phyloP scores from a whole-genome alignment of 257 asterid genomes.

The Lantana camara region DNA sequence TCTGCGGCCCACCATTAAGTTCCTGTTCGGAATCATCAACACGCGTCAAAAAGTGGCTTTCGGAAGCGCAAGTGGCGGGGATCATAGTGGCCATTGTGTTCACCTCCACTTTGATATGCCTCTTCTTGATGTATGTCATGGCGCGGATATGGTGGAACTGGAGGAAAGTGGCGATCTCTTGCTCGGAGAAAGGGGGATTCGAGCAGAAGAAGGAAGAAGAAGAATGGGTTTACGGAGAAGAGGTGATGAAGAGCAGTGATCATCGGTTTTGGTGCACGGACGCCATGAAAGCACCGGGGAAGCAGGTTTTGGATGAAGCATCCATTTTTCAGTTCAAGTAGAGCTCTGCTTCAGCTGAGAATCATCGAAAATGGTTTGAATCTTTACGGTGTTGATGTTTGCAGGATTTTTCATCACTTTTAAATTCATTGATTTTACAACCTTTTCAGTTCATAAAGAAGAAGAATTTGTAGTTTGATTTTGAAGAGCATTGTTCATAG shows the following conservation, averaged over 20 bases:
- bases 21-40: conserved; percentile 44
- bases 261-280: conserved; percentile 50
- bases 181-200: conserved; percentile 56
- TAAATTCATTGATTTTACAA: too few relatives aligned
- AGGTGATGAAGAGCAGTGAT: conserved; percentile 49
- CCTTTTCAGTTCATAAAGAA: too few relatives aligned
- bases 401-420: conserved; percentile 8
- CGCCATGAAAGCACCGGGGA: conserved; percentile 35
- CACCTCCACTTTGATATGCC: conserved; percentile 73
- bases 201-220: conserved; percentile 49
- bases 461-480: too few relatives aligned
- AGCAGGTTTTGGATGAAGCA: conserved; percentile 48
- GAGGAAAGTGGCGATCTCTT: conserved; percentile 79
- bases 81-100: conserved; percentile 83
- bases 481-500: too few relatives aligned
- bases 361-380: conserved; percentile 29
- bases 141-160: conserved; percentile 84
- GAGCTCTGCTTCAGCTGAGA: conserved; percentile 41
- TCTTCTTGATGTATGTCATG: conserved; percentile 72
- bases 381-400: background rate
- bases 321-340: conserved; percentile 50
- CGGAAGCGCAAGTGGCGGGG: conserved; percentile 61
- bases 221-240: conserved; percentile 66
- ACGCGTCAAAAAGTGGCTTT: conserved; percentile 43
- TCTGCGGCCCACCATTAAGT: conserved; percentile 80